These are phyloP conservation scores for Dictyostelium intermedium DNA, from an alignment of 78 protist species.

Conservation along the genomic window DNA sequence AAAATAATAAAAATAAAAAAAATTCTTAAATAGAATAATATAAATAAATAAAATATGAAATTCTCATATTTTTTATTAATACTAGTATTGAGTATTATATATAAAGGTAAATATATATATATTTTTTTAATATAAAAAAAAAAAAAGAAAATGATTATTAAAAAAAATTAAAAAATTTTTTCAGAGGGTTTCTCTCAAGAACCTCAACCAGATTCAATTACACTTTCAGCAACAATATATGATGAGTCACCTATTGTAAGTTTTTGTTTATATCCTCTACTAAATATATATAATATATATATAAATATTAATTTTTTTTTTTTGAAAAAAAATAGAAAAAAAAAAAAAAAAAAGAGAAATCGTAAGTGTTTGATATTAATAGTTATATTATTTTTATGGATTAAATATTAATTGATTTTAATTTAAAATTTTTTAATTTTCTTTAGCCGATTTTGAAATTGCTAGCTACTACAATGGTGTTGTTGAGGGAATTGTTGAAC, in stretches of 20 bases:
- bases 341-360: neutral
- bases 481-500: neutral
- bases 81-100: neutral
- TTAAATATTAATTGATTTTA: no score
- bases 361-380: no score
- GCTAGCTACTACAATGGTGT: neutral
- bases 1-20: no score
- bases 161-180: no score
- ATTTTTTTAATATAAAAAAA: no score
- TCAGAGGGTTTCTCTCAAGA: neutral
- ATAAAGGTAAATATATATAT: neutral
- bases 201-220: neutral
- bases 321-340: no score
- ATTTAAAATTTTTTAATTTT: neutral
- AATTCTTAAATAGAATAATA: no score
- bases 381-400: no score
- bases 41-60: neutral
- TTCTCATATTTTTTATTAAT: neutral
- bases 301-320: no score
- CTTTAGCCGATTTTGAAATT: neutral
- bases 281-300: no score
- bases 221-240: neutral
- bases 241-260: neutral
- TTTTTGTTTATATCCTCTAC: no score
- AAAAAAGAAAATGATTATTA: no score